A percentile compares a stretch with the other conserved stretches of the same genome.
These are phyloP conservation scores for Nowakowskiella sp. DNA, from an alignment of 192 early-diverging fungal species.

Conservation along the genomic window DNA sequence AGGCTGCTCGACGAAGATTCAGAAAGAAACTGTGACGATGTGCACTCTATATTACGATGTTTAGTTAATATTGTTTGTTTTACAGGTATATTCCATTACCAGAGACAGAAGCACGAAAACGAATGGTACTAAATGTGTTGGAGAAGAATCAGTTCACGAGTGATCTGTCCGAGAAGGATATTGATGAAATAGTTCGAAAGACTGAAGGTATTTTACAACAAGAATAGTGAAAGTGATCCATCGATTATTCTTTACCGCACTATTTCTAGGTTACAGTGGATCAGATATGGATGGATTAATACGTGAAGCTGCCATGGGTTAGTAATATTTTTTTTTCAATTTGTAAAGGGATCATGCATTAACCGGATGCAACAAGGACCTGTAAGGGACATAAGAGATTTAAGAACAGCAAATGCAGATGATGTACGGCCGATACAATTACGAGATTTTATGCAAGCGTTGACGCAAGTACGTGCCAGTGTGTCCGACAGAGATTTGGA, in stretches of 20 bases:
- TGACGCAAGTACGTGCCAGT: constrained; percentile 76
- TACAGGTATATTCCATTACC: constrained; percentile 76
- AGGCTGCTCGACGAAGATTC: constrained; percentile 69
- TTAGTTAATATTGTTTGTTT: neutral
- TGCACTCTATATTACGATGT: neutral
- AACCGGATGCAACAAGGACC: constrained; percentile 72
- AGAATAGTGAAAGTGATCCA: neutral
- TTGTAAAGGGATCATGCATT: constrained; percentile 31
- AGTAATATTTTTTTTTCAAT: constrained; percentile 2
- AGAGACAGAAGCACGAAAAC: constrained; percentile 54
- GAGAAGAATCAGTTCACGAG: constrained; percentile 41
- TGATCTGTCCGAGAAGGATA: constrained; percentile 51
- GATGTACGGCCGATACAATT: constrained; percentile 69
- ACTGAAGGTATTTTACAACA: constrained; percentile 67
- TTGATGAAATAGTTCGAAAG: constrained; percentile 49
- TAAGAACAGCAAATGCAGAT: constrained; percentile 37
- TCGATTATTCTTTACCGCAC: neutral
- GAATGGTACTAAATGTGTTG: constrained; percentile 59
- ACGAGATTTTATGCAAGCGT: constrained; percentile 68
- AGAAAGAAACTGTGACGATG: constrained; percentile 43
- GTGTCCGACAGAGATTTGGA: constrained; percentile 75
- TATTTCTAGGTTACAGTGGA: constrained; percentile 60
- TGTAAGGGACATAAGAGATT: constrained; percentile 58
- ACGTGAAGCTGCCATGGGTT: constrained; percentile 48
- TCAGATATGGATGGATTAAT: constrained; percentile 85